phyloP scores from a whole-genome alignment of 345 rosid species.

The Lumnitzera racemosa region DNA sequence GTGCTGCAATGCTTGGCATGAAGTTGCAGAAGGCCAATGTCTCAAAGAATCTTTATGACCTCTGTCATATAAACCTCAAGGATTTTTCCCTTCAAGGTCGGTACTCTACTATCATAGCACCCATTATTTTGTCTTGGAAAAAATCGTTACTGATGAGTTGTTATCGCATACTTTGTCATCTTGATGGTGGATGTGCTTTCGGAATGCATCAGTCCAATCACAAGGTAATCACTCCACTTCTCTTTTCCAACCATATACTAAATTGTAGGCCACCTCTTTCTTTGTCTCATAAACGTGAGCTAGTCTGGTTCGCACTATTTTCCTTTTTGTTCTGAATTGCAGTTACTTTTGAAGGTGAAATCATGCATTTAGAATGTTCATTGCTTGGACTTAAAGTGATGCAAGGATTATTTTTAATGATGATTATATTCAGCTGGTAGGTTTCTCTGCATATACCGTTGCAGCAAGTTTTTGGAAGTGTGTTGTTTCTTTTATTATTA shows the following conservation, averaged over 20 bases:
- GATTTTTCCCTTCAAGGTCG: constrained; percentile 63
- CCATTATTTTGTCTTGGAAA: constrained; percentile 6
- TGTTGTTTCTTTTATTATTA: too few relatives aligned
- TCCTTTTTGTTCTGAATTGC: too few relatives aligned
- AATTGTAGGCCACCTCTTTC: neutral
- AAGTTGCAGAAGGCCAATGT: constrained; percentile 39
- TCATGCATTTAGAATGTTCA: too few relatives aligned
- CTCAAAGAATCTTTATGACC: constrained; percentile 35
- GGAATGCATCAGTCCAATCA: constrained; percentile 28
- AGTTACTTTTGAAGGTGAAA: too few relatives aligned
- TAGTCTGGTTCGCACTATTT: too few relatives aligned
- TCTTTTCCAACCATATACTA: neutral
- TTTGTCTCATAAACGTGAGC: neutral
- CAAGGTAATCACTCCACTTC: constrained; percentile 17
- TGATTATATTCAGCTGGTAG: too few relatives aligned
- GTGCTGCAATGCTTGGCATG: constrained; percentile 45
- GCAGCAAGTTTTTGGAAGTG: too few relatives aligned
- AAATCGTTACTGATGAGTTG: constrained; percentile 8
- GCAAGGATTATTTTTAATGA: too few relatives aligned
- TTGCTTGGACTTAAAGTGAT: too few relatives aligned
- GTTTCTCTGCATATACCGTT: too few relatives aligned
- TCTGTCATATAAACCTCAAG: constrained; percentile 51
- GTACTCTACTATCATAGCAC: neutral
- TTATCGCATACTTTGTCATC: constrained; percentile 10
- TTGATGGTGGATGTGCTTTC: constrained; percentile 22